These are phyloP conservation scores for Lachancea cidri DNA, from an alignment of 805 yeast species.

Conservation along the genomic window DNA sequence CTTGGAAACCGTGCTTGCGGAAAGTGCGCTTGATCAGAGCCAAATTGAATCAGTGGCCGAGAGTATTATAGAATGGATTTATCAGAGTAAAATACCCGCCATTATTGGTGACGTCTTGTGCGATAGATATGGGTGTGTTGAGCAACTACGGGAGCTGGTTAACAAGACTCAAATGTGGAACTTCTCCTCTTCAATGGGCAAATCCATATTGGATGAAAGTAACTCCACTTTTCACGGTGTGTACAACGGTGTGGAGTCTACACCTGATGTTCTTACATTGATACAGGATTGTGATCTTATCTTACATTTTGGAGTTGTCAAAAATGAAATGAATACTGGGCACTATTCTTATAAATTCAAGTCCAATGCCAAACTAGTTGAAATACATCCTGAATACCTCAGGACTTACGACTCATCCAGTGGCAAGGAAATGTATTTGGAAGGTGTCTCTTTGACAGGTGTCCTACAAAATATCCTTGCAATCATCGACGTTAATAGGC, in stretches of 20 bases:
- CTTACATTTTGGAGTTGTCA: conserved; percentile 62
- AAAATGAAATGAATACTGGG: conserved; percentile 68
- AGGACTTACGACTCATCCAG: conserved; percentile 23
- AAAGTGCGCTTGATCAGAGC: neutral
- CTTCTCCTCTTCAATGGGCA: conserved; percentile 62
- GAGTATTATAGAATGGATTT: conserved; percentile 45
- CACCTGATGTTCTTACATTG: conserved; percentile 42
- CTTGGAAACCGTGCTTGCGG: conserved; percentile 10
- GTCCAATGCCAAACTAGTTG: conserved; percentile 39
- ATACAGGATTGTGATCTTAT: conserved; percentile 60
- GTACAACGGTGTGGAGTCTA: conserved; percentile 59
- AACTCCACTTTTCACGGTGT: conserved; percentile 60
- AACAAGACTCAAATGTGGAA: conserved; percentile 42
- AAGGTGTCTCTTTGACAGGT: conserved; percentile 44
- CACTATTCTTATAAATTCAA: conserved; percentile 47
- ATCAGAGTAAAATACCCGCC: conserved; percentile 53
- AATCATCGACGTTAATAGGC: conserved; percentile 30
- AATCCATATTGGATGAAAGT: conserved; percentile 70
- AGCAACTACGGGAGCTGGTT: conserved; percentile 45
- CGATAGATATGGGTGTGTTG: conserved; percentile 51
- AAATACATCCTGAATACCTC: conserved; percentile 50
- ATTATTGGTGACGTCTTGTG: conserved; percentile 68
- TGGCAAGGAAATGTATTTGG: conserved; percentile 26
- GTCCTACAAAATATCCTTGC: conserved; percentile 42
- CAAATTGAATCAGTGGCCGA: conserved; percentile 13